phyloP scores from a whole-genome alignment of 495 filamentous ascomycete genomes.

The Tricharina praecox region DNA sequence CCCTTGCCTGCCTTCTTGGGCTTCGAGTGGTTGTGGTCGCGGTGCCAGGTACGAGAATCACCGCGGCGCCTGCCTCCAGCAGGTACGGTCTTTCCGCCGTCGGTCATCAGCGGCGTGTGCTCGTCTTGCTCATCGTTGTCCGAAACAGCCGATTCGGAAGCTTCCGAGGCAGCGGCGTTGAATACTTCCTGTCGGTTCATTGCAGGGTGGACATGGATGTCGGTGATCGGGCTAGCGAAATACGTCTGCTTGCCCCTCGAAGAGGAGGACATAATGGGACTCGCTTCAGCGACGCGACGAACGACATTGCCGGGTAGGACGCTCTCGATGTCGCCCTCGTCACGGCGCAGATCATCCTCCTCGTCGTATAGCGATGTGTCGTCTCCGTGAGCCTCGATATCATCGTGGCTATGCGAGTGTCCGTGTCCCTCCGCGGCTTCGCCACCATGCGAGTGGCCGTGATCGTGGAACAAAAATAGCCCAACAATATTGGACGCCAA shows the following conservation, averaged over 20 bases:
- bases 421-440: conserved; percentile 27
- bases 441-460: conserved; percentile 64
- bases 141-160: conserved; percentile 34
- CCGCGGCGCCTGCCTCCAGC: conserved; percentile 55
- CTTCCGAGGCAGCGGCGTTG: conserved; percentile 42
- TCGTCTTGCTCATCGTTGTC: conserved; percentile 37
- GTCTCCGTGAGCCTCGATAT: conserved; percentile 13
- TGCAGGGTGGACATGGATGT: conserved; percentile 74
- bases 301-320: conserved; percentile 33
- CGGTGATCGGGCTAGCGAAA: conserved; percentile 30
- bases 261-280: too few relatives aligned
- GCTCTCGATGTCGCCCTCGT: conserved; percentile 28
- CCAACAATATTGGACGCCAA: conserved; percentile 83
- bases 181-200: conserved; percentile 86
- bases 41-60: conserved; percentile 44
- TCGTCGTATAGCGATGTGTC: conserved; percentile 25
- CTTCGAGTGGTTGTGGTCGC: conserved; percentile 63
- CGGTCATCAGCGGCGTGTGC: conserved; percentile 28
- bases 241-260: conserved; percentile 24
- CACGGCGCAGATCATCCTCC: conserved; percentile 16
- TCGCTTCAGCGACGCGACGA: conserved; percentile 19
- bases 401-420: conserved; percentile 28
- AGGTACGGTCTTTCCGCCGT: conserved; percentile 32
- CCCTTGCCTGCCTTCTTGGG: conserved; percentile 46
- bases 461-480: conserved; percentile 77